Base-by-base conservation (phyloP, 805 yeast species). In the Candida gorgasii region DNA sequence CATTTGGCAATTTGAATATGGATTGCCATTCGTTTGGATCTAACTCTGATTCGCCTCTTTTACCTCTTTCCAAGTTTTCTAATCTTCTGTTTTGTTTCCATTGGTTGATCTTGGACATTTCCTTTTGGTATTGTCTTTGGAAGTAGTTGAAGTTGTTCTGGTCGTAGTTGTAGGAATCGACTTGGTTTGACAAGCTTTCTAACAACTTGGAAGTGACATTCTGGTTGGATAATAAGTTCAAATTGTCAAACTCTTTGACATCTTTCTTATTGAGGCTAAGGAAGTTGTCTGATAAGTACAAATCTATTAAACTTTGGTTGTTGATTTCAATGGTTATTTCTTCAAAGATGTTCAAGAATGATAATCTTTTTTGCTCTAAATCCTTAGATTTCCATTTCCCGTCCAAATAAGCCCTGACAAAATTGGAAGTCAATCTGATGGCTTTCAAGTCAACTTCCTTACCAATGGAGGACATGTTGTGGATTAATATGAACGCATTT, bases 141-240 rank as follows among this genome's bases (percentile, higher is more conserved):
- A 79, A 85, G 66, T 83, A 86, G 71, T 85, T 84, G 73, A 84
- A 82, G 65, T 82, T 86, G 52, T 84, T 82, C 61, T 84, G 86
- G 59, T 84, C 89, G 61, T 82, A 82, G 67, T 82, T 83, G 68
- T 79, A 81, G 37, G 84, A 81, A 62, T 86, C 93, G 30, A 86
- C 75, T 39, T 87, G 78, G 47, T 79, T 82, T 58, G 79, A 75
- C 50, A 86, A 71, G 36, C 76, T 76, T 57, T 85, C 90, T 46
- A 81, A 77, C 48, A 71, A 65, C 52, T 71, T 74, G 14, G 72
- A 65, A 34, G 75, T 69, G 46, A 63, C 67, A 53, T 66, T 65
- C 48, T 69, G 70, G 56, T 69, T 70, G 17, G 74, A 63, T 33
- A 68, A 63, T 50, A 71, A 66, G 52, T 67, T 68, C 54, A 71